Conservation (phyloP, 225 moss, liverwort and hornwort species). For the Climacium dendroides region DNA sequence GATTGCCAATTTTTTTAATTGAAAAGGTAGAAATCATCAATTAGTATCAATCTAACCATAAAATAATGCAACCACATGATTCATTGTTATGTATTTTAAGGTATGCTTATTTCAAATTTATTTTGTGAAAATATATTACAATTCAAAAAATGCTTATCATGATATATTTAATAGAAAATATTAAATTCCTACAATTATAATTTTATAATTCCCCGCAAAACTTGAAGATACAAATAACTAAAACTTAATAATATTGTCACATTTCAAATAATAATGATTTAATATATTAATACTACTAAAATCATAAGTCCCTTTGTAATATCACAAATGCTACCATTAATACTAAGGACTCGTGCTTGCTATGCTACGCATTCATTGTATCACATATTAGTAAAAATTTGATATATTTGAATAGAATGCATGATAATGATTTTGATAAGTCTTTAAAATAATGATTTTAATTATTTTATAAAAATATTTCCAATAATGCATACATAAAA, state of each 20-base stretch:
- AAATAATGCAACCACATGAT: not conserved
- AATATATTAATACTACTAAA: too few species aligned
- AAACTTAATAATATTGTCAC: not conserved
- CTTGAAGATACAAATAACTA: not conserved
- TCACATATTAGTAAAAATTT: too few species aligned
- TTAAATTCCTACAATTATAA: too few species aligned
- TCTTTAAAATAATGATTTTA: too few species aligned
- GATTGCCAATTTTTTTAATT: not conserved
- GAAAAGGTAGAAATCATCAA: not conserved
- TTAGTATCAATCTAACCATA: not conserved
- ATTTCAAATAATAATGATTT: not conserved
- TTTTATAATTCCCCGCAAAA: not conserved
- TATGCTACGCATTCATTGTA: too few species aligned
- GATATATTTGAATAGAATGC: too few species aligned
- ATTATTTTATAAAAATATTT: too few species aligned
- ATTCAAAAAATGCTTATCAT: not conserved
- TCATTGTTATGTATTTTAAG: not conserved
- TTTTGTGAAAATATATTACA: not conserved
- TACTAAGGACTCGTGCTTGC: too few species aligned
- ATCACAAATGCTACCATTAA: too few species aligned
- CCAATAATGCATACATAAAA: too few species aligned
- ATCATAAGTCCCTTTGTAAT: too few species aligned
- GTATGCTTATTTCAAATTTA: not conserved
- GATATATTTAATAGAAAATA: not conserved
- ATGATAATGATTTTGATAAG: too few species aligned